These are phyloP conservation scores for Cylindrotheca closterium DNA, from an alignment of 108 stramenopile species.

Conservation along the genomic window DNA sequence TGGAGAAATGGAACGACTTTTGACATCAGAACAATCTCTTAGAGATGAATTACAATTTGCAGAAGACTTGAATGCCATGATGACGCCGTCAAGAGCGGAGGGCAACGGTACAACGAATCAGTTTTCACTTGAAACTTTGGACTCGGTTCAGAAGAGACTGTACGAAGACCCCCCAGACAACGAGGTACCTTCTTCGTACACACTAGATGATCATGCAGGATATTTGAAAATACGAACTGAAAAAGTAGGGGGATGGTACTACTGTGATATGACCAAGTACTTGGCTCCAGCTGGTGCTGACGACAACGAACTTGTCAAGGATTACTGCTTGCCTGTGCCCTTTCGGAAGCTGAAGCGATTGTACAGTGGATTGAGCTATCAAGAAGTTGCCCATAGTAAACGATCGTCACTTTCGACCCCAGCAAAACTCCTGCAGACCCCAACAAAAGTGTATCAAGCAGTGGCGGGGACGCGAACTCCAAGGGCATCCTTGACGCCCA, in stretches of 20 bases:
- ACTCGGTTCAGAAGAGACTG: constrained; percentile 2
- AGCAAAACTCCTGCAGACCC: neutral
- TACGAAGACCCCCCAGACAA: neutral
- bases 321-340: constrained; percentile 36
- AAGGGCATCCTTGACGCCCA: neutral
- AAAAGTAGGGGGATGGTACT: constrained; percentile 37
- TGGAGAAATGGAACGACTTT: constrained; percentile 25
- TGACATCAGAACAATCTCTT: constrained; percentile 27
- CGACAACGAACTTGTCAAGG: constrained; percentile 26
- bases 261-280: constrained; percentile 26
- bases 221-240: constrained; percentile 35
- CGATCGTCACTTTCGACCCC: constrained; percentile 7
- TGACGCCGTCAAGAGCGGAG: constrained; percentile 11
- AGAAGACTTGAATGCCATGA: constrained; percentile 16
- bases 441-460: neutral
- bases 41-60: constrained; percentile 35
- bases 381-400: constrained; percentile 10
- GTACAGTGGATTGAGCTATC: constrained; percentile 31
- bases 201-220: constrained; percentile 44
- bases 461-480: neutral
- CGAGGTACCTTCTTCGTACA: constrained; percentile 18
- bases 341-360: constrained; percentile 37
- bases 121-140: neutral
- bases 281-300: constrained; percentile 5
- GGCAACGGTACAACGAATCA: constrained; percentile 1